Evolutionary conservation across 73 alveolate genomes (phyloP).

Genomic region (Symbiodinium pilosum): DNA sequence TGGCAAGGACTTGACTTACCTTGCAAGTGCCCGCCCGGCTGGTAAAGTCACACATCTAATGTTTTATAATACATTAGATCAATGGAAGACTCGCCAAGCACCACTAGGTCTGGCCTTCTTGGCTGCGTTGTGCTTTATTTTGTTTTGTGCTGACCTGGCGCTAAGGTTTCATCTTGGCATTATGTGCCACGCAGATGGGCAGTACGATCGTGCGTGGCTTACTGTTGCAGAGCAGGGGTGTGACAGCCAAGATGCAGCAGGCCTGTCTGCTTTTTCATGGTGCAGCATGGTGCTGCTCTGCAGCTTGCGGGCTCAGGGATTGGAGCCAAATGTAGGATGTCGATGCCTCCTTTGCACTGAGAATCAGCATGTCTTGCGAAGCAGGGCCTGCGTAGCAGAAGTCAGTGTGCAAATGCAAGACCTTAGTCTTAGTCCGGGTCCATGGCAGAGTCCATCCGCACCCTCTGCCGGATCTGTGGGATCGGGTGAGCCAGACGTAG

Average conservation of each 20-base stretch:
- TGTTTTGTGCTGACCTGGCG: background rate
- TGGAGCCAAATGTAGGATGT: background rate
- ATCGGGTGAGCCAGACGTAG: background rate
- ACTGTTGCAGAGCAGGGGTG: background rate
- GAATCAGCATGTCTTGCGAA: background rate
- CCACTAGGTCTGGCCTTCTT: no score
- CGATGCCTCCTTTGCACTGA: background rate
- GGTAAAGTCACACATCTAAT: no score
- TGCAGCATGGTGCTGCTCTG: background rate
- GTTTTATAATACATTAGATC: no score
- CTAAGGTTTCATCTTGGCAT: constrained; percentile 94
- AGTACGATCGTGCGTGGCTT: constrained; percentile 49
- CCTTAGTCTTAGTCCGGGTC: background rate
- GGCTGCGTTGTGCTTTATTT: no score
- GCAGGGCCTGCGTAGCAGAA: background rate
- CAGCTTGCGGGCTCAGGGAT: constrained; percentile 1
- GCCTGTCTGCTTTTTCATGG: no score
- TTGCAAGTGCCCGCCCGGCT: no score
- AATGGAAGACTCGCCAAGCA: no score
- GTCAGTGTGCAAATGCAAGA: background rate
- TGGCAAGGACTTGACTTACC: no score
- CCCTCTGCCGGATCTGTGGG: no score
- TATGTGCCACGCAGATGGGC: constrained; percentile 94
- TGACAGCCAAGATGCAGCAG: no score
- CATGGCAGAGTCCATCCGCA: background rate